phyloP scores from a whole-genome alignment of 306 rosid species.

The Myrica gale region DNA sequence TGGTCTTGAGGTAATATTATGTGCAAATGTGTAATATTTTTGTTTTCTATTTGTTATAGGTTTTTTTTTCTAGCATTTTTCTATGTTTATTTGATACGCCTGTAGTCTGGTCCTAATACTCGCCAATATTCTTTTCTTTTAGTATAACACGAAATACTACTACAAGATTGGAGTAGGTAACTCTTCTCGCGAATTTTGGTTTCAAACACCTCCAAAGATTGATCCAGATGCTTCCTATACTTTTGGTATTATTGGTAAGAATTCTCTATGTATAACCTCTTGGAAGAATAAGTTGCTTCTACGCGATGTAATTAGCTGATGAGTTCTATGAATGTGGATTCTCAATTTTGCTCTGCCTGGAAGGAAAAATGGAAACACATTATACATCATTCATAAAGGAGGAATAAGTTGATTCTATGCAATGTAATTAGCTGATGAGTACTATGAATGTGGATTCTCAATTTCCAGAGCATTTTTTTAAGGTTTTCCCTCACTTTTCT shows the following conservation, averaged over 20 bases:
- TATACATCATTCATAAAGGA: background rate
- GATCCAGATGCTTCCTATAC: constrained; percentile 71
- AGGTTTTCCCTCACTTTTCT: background rate
- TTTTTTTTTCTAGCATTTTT: background rate
- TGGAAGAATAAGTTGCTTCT: background rate
- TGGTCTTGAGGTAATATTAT: constrained; percentile 66
- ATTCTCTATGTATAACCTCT: constrained; percentile 15
- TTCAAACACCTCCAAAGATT: constrained; percentile 72
- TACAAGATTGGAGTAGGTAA: constrained; percentile 81
- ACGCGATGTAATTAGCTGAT: background rate
- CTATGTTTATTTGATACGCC: constrained; percentile 9
- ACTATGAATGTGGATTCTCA: too few species aligned
- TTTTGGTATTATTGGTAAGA: constrained; percentile 91
- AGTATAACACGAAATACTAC: constrained; percentile 74
- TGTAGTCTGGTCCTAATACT: background rate
- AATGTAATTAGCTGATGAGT: too few species aligned
- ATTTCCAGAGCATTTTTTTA: too few species aligned
- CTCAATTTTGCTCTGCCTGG: background rate
- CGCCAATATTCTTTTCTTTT: constrained; percentile 32
- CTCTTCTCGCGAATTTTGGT: constrained; percentile 86
- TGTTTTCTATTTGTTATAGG: too few species aligned
- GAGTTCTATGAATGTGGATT: background rate
- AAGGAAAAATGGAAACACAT: background rate
- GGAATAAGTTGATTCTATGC: too few species aligned
- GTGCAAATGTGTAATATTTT: background rate